Conservation (phyloP, 495 filamentous ascomycete species). For the Penicillium egyptiacum region DNA sequence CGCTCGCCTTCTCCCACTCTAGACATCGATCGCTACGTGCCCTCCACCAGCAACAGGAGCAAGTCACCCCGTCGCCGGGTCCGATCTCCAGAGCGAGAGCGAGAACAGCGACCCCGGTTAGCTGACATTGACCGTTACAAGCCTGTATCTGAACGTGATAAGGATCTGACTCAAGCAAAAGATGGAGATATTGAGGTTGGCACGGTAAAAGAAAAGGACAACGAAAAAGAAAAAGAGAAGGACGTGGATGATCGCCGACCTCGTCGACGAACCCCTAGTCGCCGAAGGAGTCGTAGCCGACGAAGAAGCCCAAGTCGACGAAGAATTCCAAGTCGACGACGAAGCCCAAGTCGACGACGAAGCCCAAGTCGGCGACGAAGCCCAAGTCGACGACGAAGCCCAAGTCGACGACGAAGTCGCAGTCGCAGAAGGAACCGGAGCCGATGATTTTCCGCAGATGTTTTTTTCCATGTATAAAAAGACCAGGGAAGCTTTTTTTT, state of each 20-base stretch:
- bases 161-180: conserved; percentile 19
- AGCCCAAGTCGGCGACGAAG: conserved; percentile 15
- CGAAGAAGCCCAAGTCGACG: conserved; percentile 24
- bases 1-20: conserved; percentile 36
- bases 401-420: conserved; percentile 16
- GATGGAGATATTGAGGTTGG: neutral
- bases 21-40: conserved; percentile 55
- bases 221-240: conserved; percentile 14
- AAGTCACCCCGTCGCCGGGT: conserved; percentile 46
- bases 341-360: conserved; percentile 19
- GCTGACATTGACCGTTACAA: conserved; percentile 57
- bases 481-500: neutral
- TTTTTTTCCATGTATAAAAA: neutral
- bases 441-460: conserved; percentile 2
- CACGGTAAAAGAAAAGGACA: neutral
- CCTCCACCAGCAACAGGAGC: conserved; percentile 45
- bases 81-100: conserved; percentile 38
- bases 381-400: conserved; percentile 19
- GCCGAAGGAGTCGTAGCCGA: conserved; percentile 17
- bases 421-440: conserved; percentile 11
- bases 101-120: conserved; percentile 22
- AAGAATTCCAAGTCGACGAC: conserved; percentile 17
- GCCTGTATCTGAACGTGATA: conserved; percentile 41
- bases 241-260: conserved; percentile 26
- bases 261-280: conserved; percentile 21